These are phyloP conservation scores for Penicillium macrosclerotiorum DNA, from an alignment of 495 filamentous ascomycete genomes.

Conservation along the genomic window DNA sequence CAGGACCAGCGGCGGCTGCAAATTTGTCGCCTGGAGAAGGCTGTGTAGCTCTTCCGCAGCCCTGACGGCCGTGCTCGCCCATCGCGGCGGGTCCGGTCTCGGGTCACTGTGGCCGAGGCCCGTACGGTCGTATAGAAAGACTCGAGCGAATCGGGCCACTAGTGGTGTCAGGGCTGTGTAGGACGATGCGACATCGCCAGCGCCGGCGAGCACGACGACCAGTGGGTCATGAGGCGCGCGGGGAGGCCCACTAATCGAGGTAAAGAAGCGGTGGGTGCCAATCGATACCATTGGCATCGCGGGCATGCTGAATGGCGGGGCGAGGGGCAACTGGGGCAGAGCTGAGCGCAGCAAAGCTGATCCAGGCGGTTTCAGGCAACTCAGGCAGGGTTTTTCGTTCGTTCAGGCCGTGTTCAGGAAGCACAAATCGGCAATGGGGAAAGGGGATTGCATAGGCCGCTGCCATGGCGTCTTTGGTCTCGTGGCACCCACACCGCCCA, in stretches of 20 bases:
- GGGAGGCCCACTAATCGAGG: constrained; percentile 22
- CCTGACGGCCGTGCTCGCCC: constrained; percentile 11
- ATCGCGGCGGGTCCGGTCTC: constrained; percentile 6
- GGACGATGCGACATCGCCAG: constrained; percentile 42
- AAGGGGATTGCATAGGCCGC: too few species aligned
- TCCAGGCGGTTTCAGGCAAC: too few species aligned
- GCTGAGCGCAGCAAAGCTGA: too few species aligned
- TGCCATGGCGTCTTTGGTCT: too few species aligned
- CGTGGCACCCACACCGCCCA: too few species aligned
- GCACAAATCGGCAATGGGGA: too few species aligned
- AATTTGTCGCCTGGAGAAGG: constrained; percentile 21
- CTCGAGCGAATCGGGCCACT: constrained; percentile 25
- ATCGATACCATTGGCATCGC: constrained; percentile 30
- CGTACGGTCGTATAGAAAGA: constrained; percentile 44
- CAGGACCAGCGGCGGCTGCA: constrained; percentile 38
- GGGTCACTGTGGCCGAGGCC: constrained; percentile 38
- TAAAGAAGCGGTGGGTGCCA: constrained; percentile 36
- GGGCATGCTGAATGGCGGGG: too few species aligned
- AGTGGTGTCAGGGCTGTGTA: constrained; percentile 39
- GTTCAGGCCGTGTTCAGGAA: too few species aligned
- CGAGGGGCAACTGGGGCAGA: too few species aligned
- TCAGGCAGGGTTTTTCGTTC: too few species aligned
- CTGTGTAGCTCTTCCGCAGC: constrained; percentile 34
- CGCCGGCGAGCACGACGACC: constrained; percentile 45
- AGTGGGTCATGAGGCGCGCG: constrained; percentile 28